These are phyloP conservation scores for Rhodotorula sp. DNA, from an alignment of 1,284 basidiomycete species.

Conservation along the genomic window DNA sequence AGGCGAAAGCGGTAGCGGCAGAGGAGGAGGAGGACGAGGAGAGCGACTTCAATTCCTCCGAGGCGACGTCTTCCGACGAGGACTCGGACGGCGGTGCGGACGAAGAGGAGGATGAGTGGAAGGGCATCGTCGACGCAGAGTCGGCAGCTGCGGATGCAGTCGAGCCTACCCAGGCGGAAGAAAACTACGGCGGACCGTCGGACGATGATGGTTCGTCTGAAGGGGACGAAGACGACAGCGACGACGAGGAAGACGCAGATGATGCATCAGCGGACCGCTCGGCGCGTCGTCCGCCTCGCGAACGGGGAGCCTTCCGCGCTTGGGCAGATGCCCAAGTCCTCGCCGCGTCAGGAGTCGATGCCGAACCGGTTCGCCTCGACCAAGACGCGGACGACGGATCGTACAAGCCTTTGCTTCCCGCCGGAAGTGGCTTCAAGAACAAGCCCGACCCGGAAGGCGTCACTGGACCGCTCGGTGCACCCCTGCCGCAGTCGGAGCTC, in stretches of 20 bases:
- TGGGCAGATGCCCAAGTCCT: constrained; percentile 41
- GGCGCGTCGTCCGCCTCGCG: constrained; percentile 42
- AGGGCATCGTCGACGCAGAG: constrained; percentile 16
- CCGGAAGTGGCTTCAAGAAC: constrained; percentile 52
- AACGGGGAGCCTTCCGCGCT: constrained; percentile 35
- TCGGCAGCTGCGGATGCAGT: neutral
- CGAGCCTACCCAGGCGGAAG: constrained; percentile 10
- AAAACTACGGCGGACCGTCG: constrained; percentile 33
- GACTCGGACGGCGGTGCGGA: neutral
- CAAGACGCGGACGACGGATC: constrained; percentile 29
- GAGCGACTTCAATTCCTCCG: constrained; percentile 32
- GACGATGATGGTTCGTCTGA: constrained; percentile 38
- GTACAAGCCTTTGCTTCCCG: constrained; percentile 43
- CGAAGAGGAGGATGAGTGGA: constrained; percentile 17
- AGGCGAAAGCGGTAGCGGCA: constrained; percentile 41
- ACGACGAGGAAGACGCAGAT: constrained; percentile 27
- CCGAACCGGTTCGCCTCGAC: constrained; percentile 17
- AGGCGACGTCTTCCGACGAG: constrained; percentile 3
- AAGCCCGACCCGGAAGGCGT: constrained; percentile 67
- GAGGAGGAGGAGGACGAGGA: constrained; percentile 37
- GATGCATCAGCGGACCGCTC: constrained; percentile 34
- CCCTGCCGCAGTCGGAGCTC: constrained; percentile 60
- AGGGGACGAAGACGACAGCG: constrained; percentile 5
- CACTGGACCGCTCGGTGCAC: constrained; percentile 62
- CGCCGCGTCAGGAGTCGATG: constrained; percentile 29